A percentile compares a stretch with the other conserved stretches of the same genome.
phyloP scores from a whole-genome alignment of 2,329 filamentous ascomycete species.

The Zalaria obscura region DNA sequence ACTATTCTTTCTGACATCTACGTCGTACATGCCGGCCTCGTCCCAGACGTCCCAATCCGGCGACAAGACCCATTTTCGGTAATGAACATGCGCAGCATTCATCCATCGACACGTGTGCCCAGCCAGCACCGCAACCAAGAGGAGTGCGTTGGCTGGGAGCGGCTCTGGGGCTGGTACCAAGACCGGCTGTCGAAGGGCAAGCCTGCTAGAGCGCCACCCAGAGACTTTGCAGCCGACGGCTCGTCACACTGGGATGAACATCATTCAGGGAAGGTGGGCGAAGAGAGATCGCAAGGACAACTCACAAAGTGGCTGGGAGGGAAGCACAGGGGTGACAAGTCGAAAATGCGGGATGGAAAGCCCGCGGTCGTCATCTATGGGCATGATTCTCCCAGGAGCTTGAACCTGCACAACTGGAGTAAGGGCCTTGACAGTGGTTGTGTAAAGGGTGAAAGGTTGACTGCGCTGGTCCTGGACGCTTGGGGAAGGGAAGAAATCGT shows the following conservation, averaged over 20 bases:
- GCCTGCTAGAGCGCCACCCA: too few species aligned
- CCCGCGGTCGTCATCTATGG: conserved; percentile 66
- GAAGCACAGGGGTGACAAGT: not conserved
- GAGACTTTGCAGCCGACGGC: not conserved
- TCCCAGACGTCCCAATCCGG: conserved; percentile 57
- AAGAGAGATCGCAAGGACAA: not conserved
- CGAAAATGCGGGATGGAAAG: conserved; percentile 7
- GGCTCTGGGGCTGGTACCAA: conserved; percentile 22
- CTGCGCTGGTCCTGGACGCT: conserved; percentile 60
- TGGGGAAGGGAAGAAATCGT: conserved; percentile 20
- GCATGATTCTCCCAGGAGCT: conserved; percentile 62
- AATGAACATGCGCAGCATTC: conserved; percentile 84
- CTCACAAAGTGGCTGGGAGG: not conserved
- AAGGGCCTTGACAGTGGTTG: conserved; percentile 81
- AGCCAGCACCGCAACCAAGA: conserved; percentile 35
- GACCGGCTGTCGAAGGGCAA: conserved; percentile 1
- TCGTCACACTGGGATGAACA: not conserved
- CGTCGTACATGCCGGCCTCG: conserved; percentile 75
- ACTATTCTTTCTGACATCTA: conserved; percentile 31
- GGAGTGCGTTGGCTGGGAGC: conserved; percentile 45
- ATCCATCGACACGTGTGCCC: conserved; percentile 46
- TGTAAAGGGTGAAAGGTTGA: conserved; percentile 59
- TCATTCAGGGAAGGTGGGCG: not conserved
- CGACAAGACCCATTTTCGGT: conserved; percentile 64
- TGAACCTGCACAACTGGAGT: conserved; percentile 54